These are phyloP conservation scores for Eucalyptus pauciflora DNA, from an alignment of 345 rosid species.

Conservation along the genomic window DNA sequence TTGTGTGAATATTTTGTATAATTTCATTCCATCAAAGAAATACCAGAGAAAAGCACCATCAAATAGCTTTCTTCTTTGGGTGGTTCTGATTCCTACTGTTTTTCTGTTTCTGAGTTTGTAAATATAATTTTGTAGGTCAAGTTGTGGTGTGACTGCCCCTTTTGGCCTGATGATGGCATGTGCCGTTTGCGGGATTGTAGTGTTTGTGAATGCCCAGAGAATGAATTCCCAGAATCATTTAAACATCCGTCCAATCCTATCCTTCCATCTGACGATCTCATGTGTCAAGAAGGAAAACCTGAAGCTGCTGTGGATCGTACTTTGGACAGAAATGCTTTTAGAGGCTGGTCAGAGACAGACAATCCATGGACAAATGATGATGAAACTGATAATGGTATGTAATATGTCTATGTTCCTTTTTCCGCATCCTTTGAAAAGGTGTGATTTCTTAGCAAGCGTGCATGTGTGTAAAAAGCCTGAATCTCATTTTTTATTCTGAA, in stretches of 20 bases:
- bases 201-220: constrained; percentile 94
- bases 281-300: constrained; percentile 94
- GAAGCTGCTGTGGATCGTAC: constrained; percentile 87
- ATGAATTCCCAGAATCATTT: constrained; percentile 74
- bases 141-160: constrained; percentile 96
- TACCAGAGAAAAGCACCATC: not conserved
- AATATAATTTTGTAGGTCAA: constrained; percentile 41
- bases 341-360: constrained; percentile 83
- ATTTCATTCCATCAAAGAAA: not conserved
- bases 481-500: not conserved
- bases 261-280: constrained; percentile 49
- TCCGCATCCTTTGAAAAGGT: not conserved
- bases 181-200: constrained; percentile 91
- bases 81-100: not conserved
- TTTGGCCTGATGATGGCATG: constrained; percentile 98
- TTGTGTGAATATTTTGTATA: not conserved
- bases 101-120: not conserved
- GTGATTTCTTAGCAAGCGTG: not conserved
- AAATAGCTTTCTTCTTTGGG: not conserved
- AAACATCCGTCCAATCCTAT: constrained; percentile 37
- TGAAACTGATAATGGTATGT: constrained; percentile 83
- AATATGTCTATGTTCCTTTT: not conserved
- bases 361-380: constrained; percentile 98
- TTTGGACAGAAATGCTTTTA: constrained; percentile 58
- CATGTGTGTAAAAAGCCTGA: not conserved